Percentiles rank a stretch among this genome's conserved stretches.
These are phyloP conservation scores for Dendrocalamus latiflorus DNA, from an alignment of 202 grass and related monocot genomes.

Conservation along the genomic window DNA sequence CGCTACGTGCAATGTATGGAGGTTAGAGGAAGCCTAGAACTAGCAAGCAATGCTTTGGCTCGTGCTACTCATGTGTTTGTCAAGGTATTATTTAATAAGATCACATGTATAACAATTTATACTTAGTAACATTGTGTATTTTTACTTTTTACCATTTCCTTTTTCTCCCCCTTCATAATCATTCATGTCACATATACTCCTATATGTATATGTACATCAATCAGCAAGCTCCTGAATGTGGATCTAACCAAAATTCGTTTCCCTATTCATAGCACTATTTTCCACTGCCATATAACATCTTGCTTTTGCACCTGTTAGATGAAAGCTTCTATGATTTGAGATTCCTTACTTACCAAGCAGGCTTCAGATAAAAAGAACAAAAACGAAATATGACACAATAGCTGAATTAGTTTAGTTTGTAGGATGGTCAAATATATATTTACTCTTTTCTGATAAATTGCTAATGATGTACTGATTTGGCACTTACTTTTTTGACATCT, in stretches of 20 bases:
- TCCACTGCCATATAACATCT: background rate
- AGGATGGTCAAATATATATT: constrained; percentile 1
- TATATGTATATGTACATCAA: background rate
- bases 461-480: background rate
- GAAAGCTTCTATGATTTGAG: background rate
- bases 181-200: background rate
- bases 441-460: background rate
- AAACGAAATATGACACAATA: background rate
- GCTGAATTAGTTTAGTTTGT: background rate
- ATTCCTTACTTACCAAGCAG: background rate
- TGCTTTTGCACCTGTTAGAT: background rate
- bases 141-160: background rate
- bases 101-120: background rate
- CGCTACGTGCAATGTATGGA: constrained; percentile 97
- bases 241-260: background rate
- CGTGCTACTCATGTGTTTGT: constrained; percentile 98
- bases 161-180: background rate
- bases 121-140: background rate
- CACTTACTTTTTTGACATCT: background rate
- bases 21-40: constrained; percentile 75
- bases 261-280: background rate
- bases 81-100: constrained; percentile 56
- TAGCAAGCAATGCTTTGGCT: constrained; percentile 93
- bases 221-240: background rate
- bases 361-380: background rate